Conservation (phyloP, 805 yeast species). For the Lipomyces mesembrius region DNA sequence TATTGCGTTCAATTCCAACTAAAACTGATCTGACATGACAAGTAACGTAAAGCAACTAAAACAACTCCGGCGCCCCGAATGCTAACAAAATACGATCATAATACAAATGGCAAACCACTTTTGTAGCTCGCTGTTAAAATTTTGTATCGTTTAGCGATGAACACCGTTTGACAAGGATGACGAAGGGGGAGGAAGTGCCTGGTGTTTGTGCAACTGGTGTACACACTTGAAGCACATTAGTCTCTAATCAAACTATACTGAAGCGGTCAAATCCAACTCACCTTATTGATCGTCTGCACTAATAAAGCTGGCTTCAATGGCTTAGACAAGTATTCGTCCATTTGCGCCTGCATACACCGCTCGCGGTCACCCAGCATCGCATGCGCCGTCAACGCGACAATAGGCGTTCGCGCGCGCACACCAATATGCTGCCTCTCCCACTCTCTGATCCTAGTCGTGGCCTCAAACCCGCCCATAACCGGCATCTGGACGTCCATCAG, state of each 20-base stretch:
- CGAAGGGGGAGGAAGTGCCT: neutral
- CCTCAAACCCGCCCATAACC: conserved; percentile 93
- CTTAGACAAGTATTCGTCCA: conserved; percentile 90
- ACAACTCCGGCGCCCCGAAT: conserved; percentile 4
- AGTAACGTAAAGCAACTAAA: neutral
- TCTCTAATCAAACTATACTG: neutral
- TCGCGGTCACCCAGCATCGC: conserved; percentile 95
- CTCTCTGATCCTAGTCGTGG: conserved; percentile 81
- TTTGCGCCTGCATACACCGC: conserved; percentile 81
- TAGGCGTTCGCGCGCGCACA: conserved; percentile 76
- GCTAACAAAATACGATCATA: neutral
- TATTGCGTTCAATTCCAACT: neutral
- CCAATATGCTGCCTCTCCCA: conserved; percentile 85
- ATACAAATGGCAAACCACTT: neutral
- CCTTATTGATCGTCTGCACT: conserved; percentile 79
- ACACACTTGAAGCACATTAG: conserved; percentile 21
- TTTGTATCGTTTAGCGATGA: neutral
- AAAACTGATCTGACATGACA: neutral
- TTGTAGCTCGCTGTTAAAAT: too few relatives aligned
- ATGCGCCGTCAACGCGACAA: conserved; percentile 88
- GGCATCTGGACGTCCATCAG: conserved; percentile 97
- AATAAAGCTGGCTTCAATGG: conserved; percentile 83
- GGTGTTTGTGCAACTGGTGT: conserved; percentile 28
- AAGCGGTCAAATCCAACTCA: neutral
- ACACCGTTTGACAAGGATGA: neutral